Evolutionary conservation across 768 basidiomycete species (phyloP), one percentile per base, ranked within the genome.

Genomic region (Asterophora lycoperdoides): DNA sequence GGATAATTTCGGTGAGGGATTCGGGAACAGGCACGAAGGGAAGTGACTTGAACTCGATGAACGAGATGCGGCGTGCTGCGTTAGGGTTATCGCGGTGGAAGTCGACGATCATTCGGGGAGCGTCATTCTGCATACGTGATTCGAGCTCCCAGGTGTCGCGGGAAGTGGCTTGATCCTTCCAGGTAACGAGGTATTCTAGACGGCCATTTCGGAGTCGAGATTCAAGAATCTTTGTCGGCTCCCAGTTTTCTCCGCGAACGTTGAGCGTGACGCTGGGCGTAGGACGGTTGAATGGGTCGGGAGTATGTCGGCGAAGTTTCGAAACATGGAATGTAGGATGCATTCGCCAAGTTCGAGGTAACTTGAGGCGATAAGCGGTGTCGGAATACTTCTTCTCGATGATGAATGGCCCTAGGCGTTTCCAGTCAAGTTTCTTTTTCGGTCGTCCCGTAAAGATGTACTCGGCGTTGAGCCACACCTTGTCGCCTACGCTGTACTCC

Each of bases 91-190:
- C 33, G 9, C 33, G 33, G n/a, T 34, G 33, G 33, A 34, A 34
- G 11, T 34, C 8, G 39, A 19, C 39, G 23, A 40, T 20, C 11
- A 40, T 8, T 9, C 17, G 39, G 2, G 35, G 44, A 9, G 44
- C 17, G 18, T 46, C 44, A 35, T 36, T 17, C 17, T 46, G 44
- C 35, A 46, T 37, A 9, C 17, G 35, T 3, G 35, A 46, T 20
- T 47, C 26, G 9, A 15, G 28, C 14, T 47, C n/a, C 37, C 37
- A 40, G 8, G 46, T 47, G 8, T 47, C 23, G 4, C 26, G 14
- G 5, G 46, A 47, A 10, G 28, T 47, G 1, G 28, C 46, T 17
- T 47, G 37, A n/a, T 46, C 45, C 17, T 39, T 46, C 45, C 45
- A 46, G 5, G 19, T 28, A 5, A 39, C 45, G 0, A 47, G n/a